Percentiles rank a stretch among this genome's conserved stretches.
Evolutionary conservation across 345 rosid genomes (phyloP).

Genomic region (Lepidium didymum): DNA sequence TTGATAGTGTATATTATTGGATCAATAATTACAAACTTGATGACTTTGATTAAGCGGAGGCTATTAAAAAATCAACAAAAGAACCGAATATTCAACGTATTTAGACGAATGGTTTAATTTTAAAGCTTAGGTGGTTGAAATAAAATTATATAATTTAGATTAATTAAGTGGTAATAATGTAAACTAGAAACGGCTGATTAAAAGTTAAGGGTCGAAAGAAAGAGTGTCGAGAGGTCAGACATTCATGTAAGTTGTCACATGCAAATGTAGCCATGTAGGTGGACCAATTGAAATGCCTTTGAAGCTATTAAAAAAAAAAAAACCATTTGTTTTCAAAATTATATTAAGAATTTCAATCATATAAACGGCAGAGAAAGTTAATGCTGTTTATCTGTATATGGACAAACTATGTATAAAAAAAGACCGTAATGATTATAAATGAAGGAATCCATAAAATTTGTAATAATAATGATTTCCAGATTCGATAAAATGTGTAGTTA

Average conservation of each 20-base stretch:
- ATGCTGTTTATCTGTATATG: constrained; percentile 4
- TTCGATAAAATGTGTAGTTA: too few relatives aligned
- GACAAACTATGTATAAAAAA: not conserved
- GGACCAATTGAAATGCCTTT: constrained; percentile 28
- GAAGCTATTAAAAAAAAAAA: not conserved
- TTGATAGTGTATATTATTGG: not conserved
- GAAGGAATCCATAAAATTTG: not conserved
- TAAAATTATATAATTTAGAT: not conserved
- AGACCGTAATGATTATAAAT: not conserved
- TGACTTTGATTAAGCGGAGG: not conserved
- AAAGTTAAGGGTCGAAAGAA: constrained; percentile 3
- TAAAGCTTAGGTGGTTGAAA: constrained; percentile 3
- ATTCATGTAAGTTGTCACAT: constrained; percentile 28
- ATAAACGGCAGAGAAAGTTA: constrained; percentile 6
- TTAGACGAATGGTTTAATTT: not conserved
- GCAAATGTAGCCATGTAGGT: constrained; percentile 27
- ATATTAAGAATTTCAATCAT: constrained; percentile 13
- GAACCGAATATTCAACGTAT: constrained; percentile 24
- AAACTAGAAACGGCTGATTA: constrained; percentile 11
- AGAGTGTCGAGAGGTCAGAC: constrained; percentile 7
- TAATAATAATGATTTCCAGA: not conserved
- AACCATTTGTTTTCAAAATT: constrained; percentile 11
- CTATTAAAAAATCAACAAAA: not conserved
- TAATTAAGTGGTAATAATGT: constrained; percentile 15
- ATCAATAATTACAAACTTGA: not conserved